Percentiles rank a stretch among this genome's conserved stretches.
Evolutionary conservation across 176 grass and related monocot species (phyloP).

Genomic region (Paspalum vaginatum): DNA sequence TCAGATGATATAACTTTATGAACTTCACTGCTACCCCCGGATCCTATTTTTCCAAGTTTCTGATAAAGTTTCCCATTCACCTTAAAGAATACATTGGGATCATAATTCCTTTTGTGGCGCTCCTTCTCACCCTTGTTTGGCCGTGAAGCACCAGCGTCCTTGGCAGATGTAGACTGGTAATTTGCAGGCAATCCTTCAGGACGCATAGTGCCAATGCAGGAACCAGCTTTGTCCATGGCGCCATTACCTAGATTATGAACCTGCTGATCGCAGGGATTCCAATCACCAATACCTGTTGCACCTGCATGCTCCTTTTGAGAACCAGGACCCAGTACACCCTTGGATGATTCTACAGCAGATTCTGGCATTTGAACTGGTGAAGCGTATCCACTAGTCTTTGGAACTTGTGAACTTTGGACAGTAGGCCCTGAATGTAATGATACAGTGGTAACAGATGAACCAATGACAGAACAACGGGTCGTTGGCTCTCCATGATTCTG

Average conservation of each 20-base stretch:
- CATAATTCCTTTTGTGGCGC: slow-evolving; percentile 65
- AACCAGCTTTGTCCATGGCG: slow-evolving; percentile 47
- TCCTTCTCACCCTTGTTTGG: slow-evolving; percentile 68
- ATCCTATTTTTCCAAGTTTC: slow-evolving; percentile 97
- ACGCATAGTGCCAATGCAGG: slow-evolving; percentile 41
- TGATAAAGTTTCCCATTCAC: slow-evolving; percentile 96
- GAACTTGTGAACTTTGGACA: slow-evolving; percentile 47
- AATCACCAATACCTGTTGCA: slow-evolving; percentile 41
- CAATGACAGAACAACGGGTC: slow-evolving; percentile 64
- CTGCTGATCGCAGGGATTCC: slow-evolving; percentile 48
- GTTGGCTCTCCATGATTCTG: slow-evolving; percentile 53
- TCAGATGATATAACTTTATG: slow-evolving; percentile 92
- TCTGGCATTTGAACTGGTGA: slow-evolving; percentile 48
- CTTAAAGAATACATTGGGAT: slow-evolving; percentile 83
- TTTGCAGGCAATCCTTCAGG: slow-evolving; percentile 48
- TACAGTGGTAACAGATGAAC: slow-evolving; percentile 58
- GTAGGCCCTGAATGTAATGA: slow-evolving; percentile 59
- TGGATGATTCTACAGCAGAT: slow-evolving; percentile 47
- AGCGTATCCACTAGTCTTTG: slow-evolving; percentile 22
- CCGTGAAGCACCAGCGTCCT: slow-evolving; percentile 44
- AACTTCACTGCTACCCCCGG: slow-evolving; percentile 95
- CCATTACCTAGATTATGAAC: slow-evolving; percentile 39
- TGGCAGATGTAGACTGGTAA: slow-evolving; percentile 49
- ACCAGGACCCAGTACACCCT: slow-evolving; percentile 30
- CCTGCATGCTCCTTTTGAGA: slow-evolving; percentile 42